phyloP scores from a whole-genome alignment of 1,284 basidiomycete species.

The Heterobasidion occidentale region DNA sequence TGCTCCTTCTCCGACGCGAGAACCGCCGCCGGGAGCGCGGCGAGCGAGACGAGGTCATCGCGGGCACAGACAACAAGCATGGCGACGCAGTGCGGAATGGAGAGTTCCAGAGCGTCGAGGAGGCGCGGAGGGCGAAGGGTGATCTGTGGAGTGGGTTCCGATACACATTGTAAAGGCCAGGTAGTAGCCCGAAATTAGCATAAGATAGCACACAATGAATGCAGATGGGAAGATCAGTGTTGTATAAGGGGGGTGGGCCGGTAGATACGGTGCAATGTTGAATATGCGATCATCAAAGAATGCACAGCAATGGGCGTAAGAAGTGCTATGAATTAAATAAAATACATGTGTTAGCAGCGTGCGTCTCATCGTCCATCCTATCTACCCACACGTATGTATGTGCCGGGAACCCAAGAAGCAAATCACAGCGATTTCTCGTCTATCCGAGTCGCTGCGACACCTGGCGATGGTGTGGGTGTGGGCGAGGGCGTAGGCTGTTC shows the following conservation, averaged over 20 bases:
- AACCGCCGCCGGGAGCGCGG: conserved; percentile 58
- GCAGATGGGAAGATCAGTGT: conserved; percentile 2
- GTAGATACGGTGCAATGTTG: neutral
- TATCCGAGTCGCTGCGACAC: conserved; percentile 36
- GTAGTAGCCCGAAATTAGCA: neutral
- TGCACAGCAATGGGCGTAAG: neutral
- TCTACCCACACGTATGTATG: conserved; percentile 1
- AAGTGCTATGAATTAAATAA: conserved; percentile 1
- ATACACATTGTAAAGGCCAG: conserved; percentile 22
- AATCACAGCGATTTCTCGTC: conserved; percentile 16
- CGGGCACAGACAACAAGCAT: conserved; percentile 15
- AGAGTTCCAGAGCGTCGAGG: conserved; percentile 26
- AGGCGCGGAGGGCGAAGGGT: conserved; percentile 33
- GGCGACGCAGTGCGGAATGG: conserved; percentile 25
- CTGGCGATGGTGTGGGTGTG: conserved; percentile 38
- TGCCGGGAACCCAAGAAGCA: neutral
- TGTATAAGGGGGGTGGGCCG: neutral
- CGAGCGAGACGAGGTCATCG: conserved; percentile 60
- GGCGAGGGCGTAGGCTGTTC: conserved; percentile 15
- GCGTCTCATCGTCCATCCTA: neutral
- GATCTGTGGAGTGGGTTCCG: conserved; percentile 41
- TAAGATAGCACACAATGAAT: neutral
- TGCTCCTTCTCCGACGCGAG: conserved; percentile 44
- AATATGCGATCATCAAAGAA: too few species aligned
- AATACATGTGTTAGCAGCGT: conserved; percentile 4